A percentile compares a stretch with the other conserved stretches of the same genome.
Conservation (phyloP, 352 stramenopile genomes). For the Pythium diclinum region DNA sequence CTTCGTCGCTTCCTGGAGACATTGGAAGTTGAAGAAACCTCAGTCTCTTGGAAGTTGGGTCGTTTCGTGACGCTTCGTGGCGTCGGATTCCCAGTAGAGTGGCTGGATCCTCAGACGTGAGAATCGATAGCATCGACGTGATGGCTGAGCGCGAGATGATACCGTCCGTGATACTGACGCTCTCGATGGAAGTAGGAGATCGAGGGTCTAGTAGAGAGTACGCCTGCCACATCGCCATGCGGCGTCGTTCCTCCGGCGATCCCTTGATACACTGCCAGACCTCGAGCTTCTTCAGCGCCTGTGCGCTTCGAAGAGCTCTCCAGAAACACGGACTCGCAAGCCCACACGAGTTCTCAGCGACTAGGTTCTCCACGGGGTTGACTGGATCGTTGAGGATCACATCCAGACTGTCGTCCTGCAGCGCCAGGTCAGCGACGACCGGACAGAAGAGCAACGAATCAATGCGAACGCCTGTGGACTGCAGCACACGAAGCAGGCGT, state of each 20-base stretch:
- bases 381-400: slow-evolving; percentile 8
- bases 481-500: neutral
- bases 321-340: slow-evolving; percentile 7
- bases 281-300: slow-evolving; percentile 14
- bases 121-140: slow-evolving; percentile 8
- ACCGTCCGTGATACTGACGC: slow-evolving; percentile 14
- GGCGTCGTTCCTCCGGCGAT: neutral
- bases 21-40: slow-evolving; percentile 17
- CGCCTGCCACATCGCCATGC: slow-evolving; percentile 17
- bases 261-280: slow-evolving; percentile 11
- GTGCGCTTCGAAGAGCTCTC: slow-evolving; percentile 10
- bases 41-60: slow-evolving; percentile 7
- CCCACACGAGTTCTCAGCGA: slow-evolving; percentile 13
- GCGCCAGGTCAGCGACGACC: neutral
- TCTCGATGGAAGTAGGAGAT: slow-evolving; percentile 18
- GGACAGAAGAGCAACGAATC: slow-evolving; percentile 14
- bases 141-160: slow-evolving; percentile 7
- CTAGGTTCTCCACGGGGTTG: slow-evolving; percentile 10
- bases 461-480: slow-evolving; percentile 8
- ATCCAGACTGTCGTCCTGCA: neutral
- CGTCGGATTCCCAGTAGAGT: neutral
- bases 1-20: slow-evolving; percentile 13
- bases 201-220: slow-evolving; percentile 16
- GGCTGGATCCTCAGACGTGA: neutral
- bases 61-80: neutral